phyloP scores from a whole-genome alignment of 805 yeast genomes.

The Clavispora vitiphila region DNA sequence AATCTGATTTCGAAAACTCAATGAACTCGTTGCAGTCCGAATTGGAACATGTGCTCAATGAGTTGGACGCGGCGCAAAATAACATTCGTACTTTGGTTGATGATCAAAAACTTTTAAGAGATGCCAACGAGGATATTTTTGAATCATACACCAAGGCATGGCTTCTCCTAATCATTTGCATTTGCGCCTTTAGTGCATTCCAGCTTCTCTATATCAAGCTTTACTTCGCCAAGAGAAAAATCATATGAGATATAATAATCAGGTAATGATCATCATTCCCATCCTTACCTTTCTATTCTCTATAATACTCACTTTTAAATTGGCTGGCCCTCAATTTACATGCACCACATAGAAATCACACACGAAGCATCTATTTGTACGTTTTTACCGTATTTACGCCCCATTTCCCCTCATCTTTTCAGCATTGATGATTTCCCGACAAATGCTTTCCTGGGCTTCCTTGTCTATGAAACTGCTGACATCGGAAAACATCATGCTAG shows the following conservation, averaged over 20 bases:
- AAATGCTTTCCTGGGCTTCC: constrained; percentile 68
- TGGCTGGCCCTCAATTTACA: not conserved
- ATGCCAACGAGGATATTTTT: constrained; percentile 35
- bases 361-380: not conserved
- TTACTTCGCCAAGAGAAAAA: constrained; percentile 24
- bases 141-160: constrained; percentile 28
- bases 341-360: not conserved
- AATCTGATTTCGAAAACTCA: constrained; percentile 29
- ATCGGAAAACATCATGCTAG: constrained; percentile 70
- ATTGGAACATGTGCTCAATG: constrained; percentile 27
- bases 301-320: not conserved
- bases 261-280: not conserved
- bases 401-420: constrained; percentile 69
- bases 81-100: constrained; percentile 25
- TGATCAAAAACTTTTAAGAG: constrained; percentile 31
- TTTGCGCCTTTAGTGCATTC: constrained; percentile 24
- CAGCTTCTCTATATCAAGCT: constrained; percentile 29
- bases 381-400: not conserved
- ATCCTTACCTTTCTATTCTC: not conserved
- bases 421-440: constrained; percentile 62
- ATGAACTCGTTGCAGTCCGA: constrained; percentile 26
- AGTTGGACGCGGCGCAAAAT: constrained; percentile 23
- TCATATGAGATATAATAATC: constrained; percentile 12
- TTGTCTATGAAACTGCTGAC: constrained; percentile 49
- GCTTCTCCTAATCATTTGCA: constrained; percentile 22